Percentiles rank a stretch among this genome's conserved stretches.
phyloP scores from a whole-genome alignment of 441 rosid genomes.

The Geranium incanum region DNA sequence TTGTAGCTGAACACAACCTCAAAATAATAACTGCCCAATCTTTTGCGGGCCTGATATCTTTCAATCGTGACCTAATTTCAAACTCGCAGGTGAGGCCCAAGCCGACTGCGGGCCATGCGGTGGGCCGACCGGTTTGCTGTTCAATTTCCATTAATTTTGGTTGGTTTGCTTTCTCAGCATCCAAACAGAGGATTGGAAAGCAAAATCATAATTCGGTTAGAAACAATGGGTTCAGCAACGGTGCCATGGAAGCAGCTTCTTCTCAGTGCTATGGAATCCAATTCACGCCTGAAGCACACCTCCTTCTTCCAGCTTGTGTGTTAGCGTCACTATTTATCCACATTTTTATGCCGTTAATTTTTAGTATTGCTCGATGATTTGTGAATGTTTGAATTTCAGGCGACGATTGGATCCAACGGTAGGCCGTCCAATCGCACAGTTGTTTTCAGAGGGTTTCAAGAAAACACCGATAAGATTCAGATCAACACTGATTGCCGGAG shows the following conservation, averaged over 20 bases:
- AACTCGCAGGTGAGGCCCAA: too few species aligned
- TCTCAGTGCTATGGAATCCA: slow-evolving; percentile 52
- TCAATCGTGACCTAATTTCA: too few species aligned
- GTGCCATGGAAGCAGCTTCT: slow-evolving; percentile 83
- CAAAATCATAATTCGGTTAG: neutral
- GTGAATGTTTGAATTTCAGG: slow-evolving; percentile 36
- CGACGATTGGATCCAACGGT: slow-evolving; percentile 64
- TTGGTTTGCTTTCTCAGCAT: neutral
- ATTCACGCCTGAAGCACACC: slow-evolving; percentile 58
- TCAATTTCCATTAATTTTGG: neutral
- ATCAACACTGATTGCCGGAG: slow-evolving; percentile 63
- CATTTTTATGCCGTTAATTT: neutral
- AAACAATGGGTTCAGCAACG: slow-evolving; percentile 29
- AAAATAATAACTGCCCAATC: too few species aligned
- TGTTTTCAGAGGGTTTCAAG: slow-evolving; percentile 77
- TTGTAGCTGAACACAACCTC: too few species aligned
- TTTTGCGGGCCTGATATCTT: too few species aligned
- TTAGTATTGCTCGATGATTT: slow-evolving; percentile 3
- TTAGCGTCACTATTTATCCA: neutral
- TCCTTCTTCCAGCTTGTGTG: slow-evolving; percentile 58
- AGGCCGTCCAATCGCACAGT: slow-evolving; percentile 81
- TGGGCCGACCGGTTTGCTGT: too few species aligned
- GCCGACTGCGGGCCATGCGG: too few species aligned
- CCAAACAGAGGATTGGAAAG: neutral
- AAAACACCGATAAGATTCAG: slow-evolving; percentile 43